These are phyloP conservation scores for Xylaria castorea DNA, from an alignment of 495 filamentous ascomycete species.

Conservation along the genomic window DNA sequence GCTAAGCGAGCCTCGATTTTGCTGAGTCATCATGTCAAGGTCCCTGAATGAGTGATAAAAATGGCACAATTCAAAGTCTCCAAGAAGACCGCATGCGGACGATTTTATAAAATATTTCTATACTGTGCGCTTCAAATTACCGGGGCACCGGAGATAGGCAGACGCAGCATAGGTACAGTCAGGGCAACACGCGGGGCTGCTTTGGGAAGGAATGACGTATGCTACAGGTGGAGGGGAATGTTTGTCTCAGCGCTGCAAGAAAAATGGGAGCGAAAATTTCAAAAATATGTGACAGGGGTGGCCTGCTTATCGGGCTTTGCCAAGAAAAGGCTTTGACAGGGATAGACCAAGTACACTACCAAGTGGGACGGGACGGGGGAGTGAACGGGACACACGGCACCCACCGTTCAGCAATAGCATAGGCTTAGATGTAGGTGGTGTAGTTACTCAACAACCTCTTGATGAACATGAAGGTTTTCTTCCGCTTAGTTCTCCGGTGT, in stretches of 20 bases:
- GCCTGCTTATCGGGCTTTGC: conserved; percentile 10
- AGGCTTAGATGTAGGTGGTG: background rate
- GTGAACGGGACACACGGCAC: conserved; percentile 4
- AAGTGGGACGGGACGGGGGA: background rate
- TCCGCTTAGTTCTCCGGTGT: background rate
- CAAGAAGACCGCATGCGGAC: conserved; percentile 11
- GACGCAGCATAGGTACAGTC: background rate
- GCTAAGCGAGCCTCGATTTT: background rate
- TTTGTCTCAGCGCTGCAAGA: background rate
- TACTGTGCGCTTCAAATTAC: background rate
- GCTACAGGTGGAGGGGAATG: background rate
- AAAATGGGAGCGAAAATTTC: conserved; percentile 18
- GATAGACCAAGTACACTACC: background rate
- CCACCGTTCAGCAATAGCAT: background rate
- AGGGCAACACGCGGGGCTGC: conserved; percentile 6
- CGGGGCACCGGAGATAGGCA: conserved; percentile 1
- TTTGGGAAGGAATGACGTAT: conserved; percentile 25
- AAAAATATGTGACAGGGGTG: conserved; percentile 7
- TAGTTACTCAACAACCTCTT: background rate
- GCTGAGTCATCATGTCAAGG: background rate
- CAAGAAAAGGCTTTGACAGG: conserved; percentile 19
- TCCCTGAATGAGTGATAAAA: background rate
- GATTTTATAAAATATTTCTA: background rate
- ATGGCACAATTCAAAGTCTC: background rate
- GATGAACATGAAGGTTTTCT: too few relatives aligned